phyloP scores from a whole-genome alignment of 2,329 filamentous ascomycete species.

The Polytolypa hystricis region DNA sequence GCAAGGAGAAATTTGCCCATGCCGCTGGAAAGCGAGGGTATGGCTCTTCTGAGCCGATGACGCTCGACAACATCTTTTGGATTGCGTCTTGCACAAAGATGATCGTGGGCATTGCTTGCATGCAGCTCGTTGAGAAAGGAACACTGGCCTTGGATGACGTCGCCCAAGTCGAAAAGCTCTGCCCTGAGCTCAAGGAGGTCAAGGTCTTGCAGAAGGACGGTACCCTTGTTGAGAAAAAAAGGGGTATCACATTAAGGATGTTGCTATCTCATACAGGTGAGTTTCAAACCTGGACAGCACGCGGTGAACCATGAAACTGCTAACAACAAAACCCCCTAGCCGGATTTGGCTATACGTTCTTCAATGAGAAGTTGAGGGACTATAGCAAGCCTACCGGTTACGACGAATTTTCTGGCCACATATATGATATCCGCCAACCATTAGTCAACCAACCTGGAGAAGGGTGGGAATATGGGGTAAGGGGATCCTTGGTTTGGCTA shows the following conservation, averaged over 20 bases:
- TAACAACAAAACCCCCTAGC: slow-evolving; percentile 19
- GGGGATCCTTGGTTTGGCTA: slow-evolving; percentile 14
- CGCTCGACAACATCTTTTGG: slow-evolving; percentile 50
- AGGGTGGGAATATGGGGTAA: slow-evolving; percentile 49
- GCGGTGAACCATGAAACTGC: not conserved
- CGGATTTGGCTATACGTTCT: slow-evolving; percentile 49
- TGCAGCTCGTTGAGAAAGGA: slow-evolving; percentile 38
- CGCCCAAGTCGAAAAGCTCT: slow-evolving; percentile 27
- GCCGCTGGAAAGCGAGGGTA: slow-evolving; percentile 39
- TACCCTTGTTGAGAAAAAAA: slow-evolving; percentile 31
- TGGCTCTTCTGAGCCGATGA: slow-evolving; percentile 41
- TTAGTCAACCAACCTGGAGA: slow-evolving; percentile 53
- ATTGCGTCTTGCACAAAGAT: slow-evolving; percentile 43
- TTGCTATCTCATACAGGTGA: slow-evolving; percentile 39
- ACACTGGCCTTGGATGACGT: slow-evolving; percentile 31
- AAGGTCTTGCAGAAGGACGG: slow-evolving; percentile 30
- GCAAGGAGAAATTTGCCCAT: slow-evolving; percentile 39
- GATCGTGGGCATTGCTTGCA: slow-evolving; percentile 32
- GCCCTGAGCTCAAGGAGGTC: slow-evolving; percentile 33
- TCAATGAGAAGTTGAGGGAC: slow-evolving; percentile 39
- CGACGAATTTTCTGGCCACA: slow-evolving; percentile 49
- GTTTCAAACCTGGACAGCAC: not conserved
- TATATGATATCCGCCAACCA: slow-evolving; percentile 41
- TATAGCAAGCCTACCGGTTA: slow-evolving; percentile 40
- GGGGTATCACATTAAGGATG: slow-evolving; percentile 46